Percentiles rank a stretch among this genome's conserved stretches.
Evolutionary conservation across 179 eudicot species (phyloP).

Genomic region (Gypsophila paniculata): DNA sequence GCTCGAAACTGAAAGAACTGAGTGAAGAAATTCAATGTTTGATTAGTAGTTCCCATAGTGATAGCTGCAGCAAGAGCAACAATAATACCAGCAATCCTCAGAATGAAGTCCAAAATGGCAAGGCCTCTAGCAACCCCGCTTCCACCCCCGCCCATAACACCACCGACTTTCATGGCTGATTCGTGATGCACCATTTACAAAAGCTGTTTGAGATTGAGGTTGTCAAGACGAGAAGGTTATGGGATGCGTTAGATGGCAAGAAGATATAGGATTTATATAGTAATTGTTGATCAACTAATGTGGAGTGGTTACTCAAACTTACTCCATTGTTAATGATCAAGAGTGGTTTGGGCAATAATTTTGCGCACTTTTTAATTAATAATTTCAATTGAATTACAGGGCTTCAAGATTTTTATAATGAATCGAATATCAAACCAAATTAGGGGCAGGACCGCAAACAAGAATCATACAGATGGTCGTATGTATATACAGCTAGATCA

Average conservation of each 20-base stretch:
- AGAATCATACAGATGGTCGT: no score
- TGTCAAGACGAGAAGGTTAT: background rate
- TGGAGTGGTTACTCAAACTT: slow-evolving; percentile 55
- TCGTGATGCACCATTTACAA: slow-evolving; percentile 26
- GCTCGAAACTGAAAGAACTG: slow-evolving; percentile 78
- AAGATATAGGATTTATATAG: slow-evolving; percentile 23
- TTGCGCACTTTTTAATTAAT: background rate
- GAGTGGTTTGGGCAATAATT: slow-evolving; percentile 13
- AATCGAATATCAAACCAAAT: no score
- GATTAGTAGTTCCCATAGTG: slow-evolving; percentile 77
- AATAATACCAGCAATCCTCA: slow-evolving; percentile 57
- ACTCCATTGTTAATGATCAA: slow-evolving; percentile 31
- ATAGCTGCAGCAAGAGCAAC: slow-evolving; percentile 69
- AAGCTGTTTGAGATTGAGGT: background rate
- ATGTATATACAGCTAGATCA: no score
- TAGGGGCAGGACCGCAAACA: background rate
- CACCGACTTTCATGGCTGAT: slow-evolving; percentile 31
- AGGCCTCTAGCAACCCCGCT: slow-evolving; percentile 50
- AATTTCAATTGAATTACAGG: background rate
- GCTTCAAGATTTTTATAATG: background rate
- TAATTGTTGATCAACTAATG: slow-evolving; percentile 10
- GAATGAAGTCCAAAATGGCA: slow-evolving; percentile 61
- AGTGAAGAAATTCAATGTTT: slow-evolving; percentile 71
- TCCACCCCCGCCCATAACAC: slow-evolving; percentile 26
- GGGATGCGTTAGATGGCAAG: background rate